Conservation (phyloP, 441 rosid genomes). For the Pelargonium australe region DNA sequence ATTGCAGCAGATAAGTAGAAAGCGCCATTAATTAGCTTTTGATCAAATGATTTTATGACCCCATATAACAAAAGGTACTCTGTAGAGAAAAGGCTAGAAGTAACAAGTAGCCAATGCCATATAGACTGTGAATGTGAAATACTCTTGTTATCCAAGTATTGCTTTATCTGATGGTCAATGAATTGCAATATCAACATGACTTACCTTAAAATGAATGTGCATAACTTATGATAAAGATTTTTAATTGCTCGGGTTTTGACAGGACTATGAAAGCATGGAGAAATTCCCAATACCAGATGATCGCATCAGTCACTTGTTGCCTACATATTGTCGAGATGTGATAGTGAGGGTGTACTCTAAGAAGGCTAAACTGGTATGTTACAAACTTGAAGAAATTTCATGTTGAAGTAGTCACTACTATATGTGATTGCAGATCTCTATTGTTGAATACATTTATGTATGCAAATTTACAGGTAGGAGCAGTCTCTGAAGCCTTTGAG, state of each 20-base stretch:
- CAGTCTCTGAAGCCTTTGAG: slow-evolving; percentile 79
- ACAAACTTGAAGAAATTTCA: slow-evolving; percentile 8
- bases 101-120: background rate
- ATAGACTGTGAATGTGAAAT: background rate
- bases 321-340: slow-evolving; percentile 75
- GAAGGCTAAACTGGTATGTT: slow-evolving; percentile 71
- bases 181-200: background rate
- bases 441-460: slow-evolving; percentile 3
- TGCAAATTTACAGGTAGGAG: slow-evolving; percentile 48
- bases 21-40: background rate
- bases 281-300: slow-evolving; percentile 67
- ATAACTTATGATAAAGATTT: background rate
- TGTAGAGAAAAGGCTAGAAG: background rate
- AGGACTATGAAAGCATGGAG: slow-evolving; percentile 78
- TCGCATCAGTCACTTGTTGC: slow-evolving; percentile 79
- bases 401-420: background rate
- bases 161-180: background rate
- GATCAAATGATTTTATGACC: background rate
- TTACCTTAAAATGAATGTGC: background rate
- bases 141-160: background rate
- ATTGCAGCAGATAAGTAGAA: background rate
- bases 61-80: background rate
- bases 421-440: slow-evolving; percentile 4
- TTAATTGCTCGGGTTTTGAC: slow-evolving; percentile 20
- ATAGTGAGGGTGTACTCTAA: slow-evolving; percentile 84